Percentiles rank a stretch among this genome's conserved stretches.
phyloP scores from a whole-genome alignment of 1,284 basidiomycete species.

The Thecaphora frezii region DNA sequence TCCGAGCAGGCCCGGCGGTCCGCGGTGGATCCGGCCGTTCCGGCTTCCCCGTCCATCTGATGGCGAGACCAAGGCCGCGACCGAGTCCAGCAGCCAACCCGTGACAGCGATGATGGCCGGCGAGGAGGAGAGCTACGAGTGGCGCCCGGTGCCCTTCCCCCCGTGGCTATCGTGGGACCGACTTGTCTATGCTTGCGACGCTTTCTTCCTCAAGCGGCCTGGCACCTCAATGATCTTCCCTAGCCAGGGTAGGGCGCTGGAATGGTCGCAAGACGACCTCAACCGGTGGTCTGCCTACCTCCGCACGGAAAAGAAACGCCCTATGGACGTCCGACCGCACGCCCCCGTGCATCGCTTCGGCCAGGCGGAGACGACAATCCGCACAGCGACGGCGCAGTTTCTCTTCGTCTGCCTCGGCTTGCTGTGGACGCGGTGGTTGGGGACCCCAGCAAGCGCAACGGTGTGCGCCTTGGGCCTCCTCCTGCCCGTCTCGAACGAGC shows the following conservation, averaged over 20 bases:
- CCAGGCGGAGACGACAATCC: slow-evolving; percentile 18
- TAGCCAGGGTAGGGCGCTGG: slow-evolving; percentile 18
- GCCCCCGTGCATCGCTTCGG: slow-evolving; percentile 24
- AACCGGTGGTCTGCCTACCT: slow-evolving; percentile 23
- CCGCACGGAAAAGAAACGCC: slow-evolving; percentile 8
- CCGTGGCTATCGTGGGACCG: slow-evolving; percentile 8
- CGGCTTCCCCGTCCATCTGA: background rate
- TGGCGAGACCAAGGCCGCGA: background rate
- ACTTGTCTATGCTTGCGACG: slow-evolving; percentile 16
- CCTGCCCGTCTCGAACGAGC: slow-evolving; percentile 8
- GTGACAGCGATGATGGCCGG: slow-evolving; percentile 8
- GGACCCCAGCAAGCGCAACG: slow-evolving; percentile 9
- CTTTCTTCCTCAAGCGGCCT: slow-evolving; percentile 6
- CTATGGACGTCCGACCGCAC: slow-evolving; percentile 15
- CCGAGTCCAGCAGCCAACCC: background rate
- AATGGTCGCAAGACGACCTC: slow-evolving; percentile 19
- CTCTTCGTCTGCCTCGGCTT: slow-evolving; percentile 5
- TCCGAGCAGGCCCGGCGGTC: background rate
- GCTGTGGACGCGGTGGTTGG: slow-evolving; percentile 16
- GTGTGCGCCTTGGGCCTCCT: slow-evolving; percentile 16
- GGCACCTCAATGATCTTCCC: slow-evolving; percentile 16
- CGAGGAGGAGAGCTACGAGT: slow-evolving; percentile 14
- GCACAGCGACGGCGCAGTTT: slow-evolving; percentile 5
- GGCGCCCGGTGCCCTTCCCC: slow-evolving; percentile 15
- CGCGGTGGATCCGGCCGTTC: slow-evolving; percentile 21